Base-by-base conservation (phyloP, 2,329 filamentous ascomycete species). In the Penicillium sp. region DNA sequence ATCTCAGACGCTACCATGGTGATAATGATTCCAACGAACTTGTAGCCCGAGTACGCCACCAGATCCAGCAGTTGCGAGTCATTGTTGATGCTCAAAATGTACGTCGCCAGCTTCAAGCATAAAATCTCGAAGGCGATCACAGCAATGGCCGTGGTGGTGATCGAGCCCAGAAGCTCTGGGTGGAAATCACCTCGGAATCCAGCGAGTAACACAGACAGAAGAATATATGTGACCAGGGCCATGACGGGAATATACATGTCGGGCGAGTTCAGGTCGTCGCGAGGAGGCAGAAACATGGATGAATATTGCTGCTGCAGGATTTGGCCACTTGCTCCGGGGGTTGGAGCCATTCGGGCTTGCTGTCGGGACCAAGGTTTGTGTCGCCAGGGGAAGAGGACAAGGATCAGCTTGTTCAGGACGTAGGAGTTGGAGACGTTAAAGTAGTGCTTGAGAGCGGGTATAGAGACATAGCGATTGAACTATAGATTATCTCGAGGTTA, bases 201-300 rank as follows among this genome's bases (percentile, higher is more conserved):
- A 9, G 93, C 93, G 54, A 99, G 82, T 41, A 97, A 82, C 0
- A 93, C 94, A 5, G 91, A 95, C 11, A 99, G 84, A 34, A 99
- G 87, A 63, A 99, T 96, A 76, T 99, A 99, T 25, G 94, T 99
- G 46, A 97, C 92, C 52, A 99, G 82, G 1, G 94, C 93, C 94
- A 99, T 99, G 70, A 95, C 89, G 58, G 92, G 92, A 68, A 99
- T 99, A 79, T 99, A 99, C 92, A 99, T 97, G 77, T 99, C 94
- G 16, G 95, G 94, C 64, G 91, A 95, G 78, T 99, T 99, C 75
- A 97, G 82, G 72, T 99, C 94, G 75, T 99, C 93, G 63, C 94
- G 84, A 2, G 94, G 94, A 5, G 94, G 91, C 8, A 97, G 83
- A 76, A 94, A 99, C 71, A 76, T 78, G 55, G 77, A 79, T 31